These are phyloP conservation scores for Mortierella sp. DNA, from an alignment of 371 early-diverging fungal genomes.

Conservation along the genomic window DNA sequence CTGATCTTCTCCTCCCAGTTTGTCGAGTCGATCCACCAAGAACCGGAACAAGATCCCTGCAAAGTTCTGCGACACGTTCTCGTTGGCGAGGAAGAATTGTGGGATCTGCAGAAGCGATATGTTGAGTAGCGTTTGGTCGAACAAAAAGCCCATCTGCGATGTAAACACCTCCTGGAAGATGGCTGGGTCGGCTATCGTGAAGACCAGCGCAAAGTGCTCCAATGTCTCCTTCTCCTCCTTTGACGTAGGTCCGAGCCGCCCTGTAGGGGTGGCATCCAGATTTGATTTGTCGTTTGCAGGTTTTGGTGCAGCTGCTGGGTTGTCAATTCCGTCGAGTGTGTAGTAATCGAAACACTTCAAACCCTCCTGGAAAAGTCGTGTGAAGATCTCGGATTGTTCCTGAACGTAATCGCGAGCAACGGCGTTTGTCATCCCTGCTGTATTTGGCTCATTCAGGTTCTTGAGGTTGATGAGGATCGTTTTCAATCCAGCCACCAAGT, in stretches of 20 bases:
- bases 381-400: constrained; percentile 77
- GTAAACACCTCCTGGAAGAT: constrained; percentile 97
- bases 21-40: constrained; percentile 87
- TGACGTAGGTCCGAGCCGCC: constrained; percentile 63
- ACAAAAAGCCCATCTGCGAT: constrained; percentile 89
- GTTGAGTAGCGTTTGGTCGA: constrained; percentile 87
- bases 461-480: constrained; percentile 84
- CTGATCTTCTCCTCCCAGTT: constrained; percentile 85
- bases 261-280: constrained; percentile 46
- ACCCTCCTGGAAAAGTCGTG: constrained; percentile 87
- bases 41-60: constrained; percentile 84
- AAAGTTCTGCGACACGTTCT: constrained; percentile 84
- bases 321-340: constrained; percentile 78
- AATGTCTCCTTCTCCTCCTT: constrained; percentile 92
- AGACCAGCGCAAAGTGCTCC: constrained; percentile 93
- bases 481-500: constrained; percentile 89
- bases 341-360: constrained; percentile 91
- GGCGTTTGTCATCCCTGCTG: constrained; percentile 41
- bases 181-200: constrained; percentile 90
- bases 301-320: constrained; percentile 34
- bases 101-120: constrained; percentile 88
- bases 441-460: constrained; percentile 68
- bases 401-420: constrained; percentile 78
- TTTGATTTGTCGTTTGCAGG: constrained; percentile 41
- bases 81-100: constrained; percentile 91